These are phyloP conservation scores for Dictyophora rubrovolvata DNA, from an alignment of 768 basidiomycete species.

Conservation along the genomic window DNA sequence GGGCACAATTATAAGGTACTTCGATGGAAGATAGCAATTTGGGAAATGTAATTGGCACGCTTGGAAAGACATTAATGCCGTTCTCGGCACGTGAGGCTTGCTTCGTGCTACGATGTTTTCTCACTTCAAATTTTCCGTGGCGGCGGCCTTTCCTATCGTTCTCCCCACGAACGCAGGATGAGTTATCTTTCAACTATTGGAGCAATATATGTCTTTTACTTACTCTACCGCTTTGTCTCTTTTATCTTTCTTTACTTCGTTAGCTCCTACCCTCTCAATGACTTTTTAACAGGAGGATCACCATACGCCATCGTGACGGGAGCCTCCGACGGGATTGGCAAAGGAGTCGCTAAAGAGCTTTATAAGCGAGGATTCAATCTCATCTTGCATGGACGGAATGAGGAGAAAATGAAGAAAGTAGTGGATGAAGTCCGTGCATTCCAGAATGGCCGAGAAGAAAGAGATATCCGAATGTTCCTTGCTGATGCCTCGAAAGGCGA, in stretches of 20 bases:
- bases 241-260: constrained; percentile 6
- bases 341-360: constrained; percentile 10
- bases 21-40: no score
- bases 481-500: neutral
- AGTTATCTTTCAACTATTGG: neutral
- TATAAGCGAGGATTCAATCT: constrained; percentile 10
- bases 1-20: no score
- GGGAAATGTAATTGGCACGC: no score
- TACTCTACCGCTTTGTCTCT: constrained; percentile 1
- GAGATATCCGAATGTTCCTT: neutral
- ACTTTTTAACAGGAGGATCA: neutral
- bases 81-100: no score
- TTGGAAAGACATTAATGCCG: no score
- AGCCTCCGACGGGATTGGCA: constrained; percentile 10
- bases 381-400: constrained; percentile 11
- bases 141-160: no score
- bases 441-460: neutral
- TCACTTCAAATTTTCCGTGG: no score
- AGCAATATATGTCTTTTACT: neutral
- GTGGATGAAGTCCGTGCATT: neutral
- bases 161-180: neutral
- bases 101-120: no score
- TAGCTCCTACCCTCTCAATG: neutral
- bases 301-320: constrained; percentile 11
- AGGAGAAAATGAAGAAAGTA: constrained; percentile 4